Evolutionary conservation across 177 flowering plant species (phyloP).

Genomic region (Tripterygium wilfordii): DNA sequence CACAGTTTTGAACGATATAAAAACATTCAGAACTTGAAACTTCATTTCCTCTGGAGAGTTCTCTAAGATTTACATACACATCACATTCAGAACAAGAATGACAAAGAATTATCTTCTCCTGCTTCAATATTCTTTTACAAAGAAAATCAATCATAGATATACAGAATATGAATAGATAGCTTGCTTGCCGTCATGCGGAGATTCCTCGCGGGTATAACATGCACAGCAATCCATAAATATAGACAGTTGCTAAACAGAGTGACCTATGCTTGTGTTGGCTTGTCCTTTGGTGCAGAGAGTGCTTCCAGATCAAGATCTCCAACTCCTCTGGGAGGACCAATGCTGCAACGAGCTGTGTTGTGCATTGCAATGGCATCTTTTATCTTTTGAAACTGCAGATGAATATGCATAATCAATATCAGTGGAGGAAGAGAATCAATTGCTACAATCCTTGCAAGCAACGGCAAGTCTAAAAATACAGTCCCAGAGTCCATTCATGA

Average conservation of each 20-base stretch:
- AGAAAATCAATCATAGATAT: slow-evolving; percentile 4
- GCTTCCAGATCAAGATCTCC: slow-evolving; percentile 61
- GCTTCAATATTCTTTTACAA: background rate
- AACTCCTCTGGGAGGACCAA: slow-evolving; percentile 65
- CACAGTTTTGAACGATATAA: too few species aligned
- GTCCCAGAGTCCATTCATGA: too few species aligned
- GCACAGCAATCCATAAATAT: too few species aligned
- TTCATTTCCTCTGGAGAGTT: too few species aligned
- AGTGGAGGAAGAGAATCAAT: background rate
- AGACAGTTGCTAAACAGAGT: too few species aligned
- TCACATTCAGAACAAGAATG: slow-evolving; percentile 6
- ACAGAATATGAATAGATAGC: slow-evolving; percentile 5
- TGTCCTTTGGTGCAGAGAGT: slow-evolving; percentile 29
- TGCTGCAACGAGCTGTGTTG: slow-evolving; percentile 75
- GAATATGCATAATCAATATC: slow-evolving; percentile 1
- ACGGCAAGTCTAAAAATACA: too few species aligned
- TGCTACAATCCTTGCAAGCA: slow-evolving; percentile 11
- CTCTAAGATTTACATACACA: background rate
- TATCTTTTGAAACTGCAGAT: slow-evolving; percentile 79
- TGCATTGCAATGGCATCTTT: slow-evolving; percentile 72
- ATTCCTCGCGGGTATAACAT: too few species aligned
- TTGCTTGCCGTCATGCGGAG: too few species aligned
- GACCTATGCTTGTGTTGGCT: slow-evolving; percentile 20
- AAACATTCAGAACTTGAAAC: too few species aligned
- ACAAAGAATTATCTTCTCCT: slow-evolving; percentile 10